Base-by-base conservation (phyloP, 148 eudicot genomes). In the Camellia sinensis region DNA sequence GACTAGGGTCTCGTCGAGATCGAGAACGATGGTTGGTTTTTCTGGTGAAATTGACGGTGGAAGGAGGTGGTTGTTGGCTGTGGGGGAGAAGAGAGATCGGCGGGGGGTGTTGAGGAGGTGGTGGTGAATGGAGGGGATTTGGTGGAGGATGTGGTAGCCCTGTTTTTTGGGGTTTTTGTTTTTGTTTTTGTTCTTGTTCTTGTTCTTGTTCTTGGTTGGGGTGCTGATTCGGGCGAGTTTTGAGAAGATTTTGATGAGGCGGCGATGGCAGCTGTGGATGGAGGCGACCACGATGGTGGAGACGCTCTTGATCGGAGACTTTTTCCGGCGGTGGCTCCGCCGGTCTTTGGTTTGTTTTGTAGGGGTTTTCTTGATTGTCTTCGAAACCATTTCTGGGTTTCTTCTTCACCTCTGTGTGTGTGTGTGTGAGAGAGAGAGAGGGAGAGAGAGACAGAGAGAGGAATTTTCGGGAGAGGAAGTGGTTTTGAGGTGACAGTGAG, bases 1-100 rank as follows among this genome's bases (percentile, higher is more conserved):
- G 45, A 95, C 84, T 18, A 95, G 74, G 6, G 98, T 95, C 76
- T 95, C 98, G 68, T 95, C 98, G 1, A 95, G 82, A 41, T 93
- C 97, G 2, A 95, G 93, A 61, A 95, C 83, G 4, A 95, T 62
- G 1, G 98, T 95, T 21, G 56, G 83, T 6, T 77, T 84, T 2
- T 48, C 80, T 0, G 83, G 84, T 59, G 84, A 77, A 1, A 40
- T 2, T 21, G 75, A 53, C 0, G 91, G 93, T 0, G 94, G 96
- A 0, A 95, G 90, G 0, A 90, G 89, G 12, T 75, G 63, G 41
- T 52, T 74, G 1, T 41, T 43, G 17, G 3, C 19, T 80, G 9
- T 84, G 2, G 82, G 73, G 2, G 82, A 75, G 46, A 95, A 91
- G 6, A 91, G 87, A 3, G 85, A 71, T 65, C 89, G 80, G 0